Evolutionary conservation across 768 basidiomycete genomes (phyloP).

Genomic region (Leccinum subgranulosum): DNA sequence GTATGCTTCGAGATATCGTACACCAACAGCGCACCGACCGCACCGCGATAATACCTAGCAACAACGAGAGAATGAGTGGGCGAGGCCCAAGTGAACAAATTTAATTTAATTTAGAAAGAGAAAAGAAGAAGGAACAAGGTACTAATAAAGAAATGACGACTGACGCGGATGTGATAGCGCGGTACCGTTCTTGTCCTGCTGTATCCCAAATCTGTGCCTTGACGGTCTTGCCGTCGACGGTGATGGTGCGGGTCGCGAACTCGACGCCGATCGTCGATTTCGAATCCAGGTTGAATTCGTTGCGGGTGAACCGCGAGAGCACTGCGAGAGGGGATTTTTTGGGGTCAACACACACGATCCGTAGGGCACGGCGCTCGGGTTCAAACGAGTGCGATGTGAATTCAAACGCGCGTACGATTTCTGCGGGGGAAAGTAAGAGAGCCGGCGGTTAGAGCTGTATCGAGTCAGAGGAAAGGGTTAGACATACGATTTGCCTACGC

Average conservation of each 20-base stretch:
- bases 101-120: background rate
- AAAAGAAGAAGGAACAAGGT: background rate
- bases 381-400: background rate
- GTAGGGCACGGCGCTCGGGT: background rate
- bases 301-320: conserved; percentile 98
- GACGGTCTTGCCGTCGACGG: conserved; percentile 93
- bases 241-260: conserved; percentile 94
- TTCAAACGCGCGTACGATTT: conserved; percentile 31
- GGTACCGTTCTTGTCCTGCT: conserved; percentile 96
- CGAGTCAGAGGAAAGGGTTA: background rate
- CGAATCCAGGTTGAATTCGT: conserved; percentile 98
- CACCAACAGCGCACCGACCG: conserved; percentile 87
- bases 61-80: too few relatives aligned
- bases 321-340: conserved; percentile 47
- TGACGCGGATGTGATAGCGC: conserved; percentile 95
- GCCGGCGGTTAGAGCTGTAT: background rate
- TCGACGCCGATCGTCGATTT: conserved; percentile 99
- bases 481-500: conserved; percentile 1
- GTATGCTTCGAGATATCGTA: conserved; percentile 94
- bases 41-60: conserved; percentile 92
- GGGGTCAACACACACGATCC: background rate
- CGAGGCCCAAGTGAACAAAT: conserved; percentile 2
- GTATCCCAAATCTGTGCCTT: conserved; percentile 99
- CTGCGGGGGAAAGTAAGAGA: conserved; percentile 14
- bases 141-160: conserved; percentile 22